These are phyloP conservation scores for Pichia ethanolica DNA, from an alignment of 805 yeast species.

Conservation along the genomic window DNA sequence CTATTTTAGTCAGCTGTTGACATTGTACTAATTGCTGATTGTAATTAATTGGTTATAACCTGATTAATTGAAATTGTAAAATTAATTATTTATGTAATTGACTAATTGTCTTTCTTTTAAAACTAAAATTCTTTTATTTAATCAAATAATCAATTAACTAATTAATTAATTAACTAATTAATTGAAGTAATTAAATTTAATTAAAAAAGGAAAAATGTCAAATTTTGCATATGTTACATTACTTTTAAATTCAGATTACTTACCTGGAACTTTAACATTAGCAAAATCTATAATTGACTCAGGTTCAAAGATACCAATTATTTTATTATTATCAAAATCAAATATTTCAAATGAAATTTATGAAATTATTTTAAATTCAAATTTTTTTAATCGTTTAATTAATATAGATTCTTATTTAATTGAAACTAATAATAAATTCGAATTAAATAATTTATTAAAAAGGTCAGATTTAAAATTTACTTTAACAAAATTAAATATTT, in stretches of 20 bases:
- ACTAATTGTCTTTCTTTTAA: too few relatives aligned
- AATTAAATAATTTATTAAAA: conserved; percentile 17
- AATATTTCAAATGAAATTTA: conserved; percentile 10
- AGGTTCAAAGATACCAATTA: conserved; percentile 15
- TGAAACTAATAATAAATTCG: conserved; percentile 13
- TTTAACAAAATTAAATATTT: conserved; percentile 48
- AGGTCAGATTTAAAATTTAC: conserved; percentile 30
- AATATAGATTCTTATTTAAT: conserved; percentile 20
- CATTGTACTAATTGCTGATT: too few relatives aligned
- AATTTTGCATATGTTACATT: conserved; percentile 27
- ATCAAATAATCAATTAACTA: too few relatives aligned
- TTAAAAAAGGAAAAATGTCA: conserved; percentile 4
- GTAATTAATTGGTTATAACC: too few relatives aligned
- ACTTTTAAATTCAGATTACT: conserved; percentile 27
- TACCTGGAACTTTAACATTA: conserved; percentile 32
- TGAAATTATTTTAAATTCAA: conserved; percentile 8
- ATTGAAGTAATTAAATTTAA: neutral
- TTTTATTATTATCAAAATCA: conserved; percentile 18
- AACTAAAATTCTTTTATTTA: too few relatives aligned
- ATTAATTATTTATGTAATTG: too few relatives aligned
- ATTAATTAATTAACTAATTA: too few relatives aligned
- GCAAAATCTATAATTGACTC: conserved; percentile 21
- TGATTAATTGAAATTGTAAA: too few relatives aligned
- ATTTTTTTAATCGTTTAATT: conserved; percentile 15
- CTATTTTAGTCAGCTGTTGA: neutral